Conservation (phyloP, 805 yeast species). For the Myxozyma neotropica region DNA sequence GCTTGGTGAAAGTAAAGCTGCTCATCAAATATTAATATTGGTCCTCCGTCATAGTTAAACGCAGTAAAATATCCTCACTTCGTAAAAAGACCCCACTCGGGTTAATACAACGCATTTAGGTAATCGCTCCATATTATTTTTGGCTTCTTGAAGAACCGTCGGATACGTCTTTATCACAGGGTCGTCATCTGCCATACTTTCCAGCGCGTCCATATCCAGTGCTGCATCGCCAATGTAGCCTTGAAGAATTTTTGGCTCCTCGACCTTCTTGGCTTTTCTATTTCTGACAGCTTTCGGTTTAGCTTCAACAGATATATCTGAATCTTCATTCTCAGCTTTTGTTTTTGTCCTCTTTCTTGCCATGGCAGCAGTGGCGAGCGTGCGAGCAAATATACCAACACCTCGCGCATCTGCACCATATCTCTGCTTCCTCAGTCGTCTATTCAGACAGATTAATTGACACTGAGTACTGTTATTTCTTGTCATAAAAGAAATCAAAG, state of each 20-base stretch:
- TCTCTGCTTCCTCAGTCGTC: too few relatives aligned
- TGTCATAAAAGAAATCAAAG: not conserved
- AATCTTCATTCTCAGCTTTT: not conserved
- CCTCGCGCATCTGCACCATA: too few relatives aligned
- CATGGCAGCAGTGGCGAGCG: conserved; percentile 1
- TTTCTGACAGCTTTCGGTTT: conserved; percentile 2
- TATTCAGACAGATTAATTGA: not conserved
- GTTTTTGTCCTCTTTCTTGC: not conserved
- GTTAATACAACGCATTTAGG: conserved; percentile 64
- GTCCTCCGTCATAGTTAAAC: too few relatives aligned
- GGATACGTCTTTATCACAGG: conserved; percentile 21
- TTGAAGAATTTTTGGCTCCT: not conserved
- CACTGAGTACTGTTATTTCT: not conserved
- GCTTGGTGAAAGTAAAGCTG: conserved; percentile 87
- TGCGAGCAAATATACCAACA: not conserved
- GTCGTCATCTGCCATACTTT: not conserved
- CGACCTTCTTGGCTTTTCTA: not conserved
- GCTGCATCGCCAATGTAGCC: conserved; percentile 4
- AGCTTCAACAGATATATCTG: not conserved
- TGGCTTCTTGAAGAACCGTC: conserved; percentile 33
- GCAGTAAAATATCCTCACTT: conserved; percentile 39
- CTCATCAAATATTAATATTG: too few relatives aligned
- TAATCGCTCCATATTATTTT: conserved; percentile 50
- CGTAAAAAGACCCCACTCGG: conserved; percentile 87
- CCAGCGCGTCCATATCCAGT: conserved; percentile 14